Evolutionary conservation across 805 yeast genomes (phyloP), one percentile per base, ranked within the genome.

Genomic region (Saturnispora besseyi): DNA sequence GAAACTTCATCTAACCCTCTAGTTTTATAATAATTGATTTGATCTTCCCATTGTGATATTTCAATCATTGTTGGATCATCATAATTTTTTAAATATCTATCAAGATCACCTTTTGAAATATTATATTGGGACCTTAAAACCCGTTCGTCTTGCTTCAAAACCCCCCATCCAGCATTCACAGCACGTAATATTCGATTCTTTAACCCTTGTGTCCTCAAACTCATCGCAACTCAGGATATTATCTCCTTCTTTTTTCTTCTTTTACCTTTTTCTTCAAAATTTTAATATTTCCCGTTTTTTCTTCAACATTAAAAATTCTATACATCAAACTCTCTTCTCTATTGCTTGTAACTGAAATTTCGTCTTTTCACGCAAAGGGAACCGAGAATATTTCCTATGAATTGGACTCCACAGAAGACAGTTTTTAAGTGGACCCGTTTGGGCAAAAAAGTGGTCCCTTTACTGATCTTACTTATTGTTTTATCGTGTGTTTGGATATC

Each of bases 61-160:
- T 37, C 37, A 15, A n/a, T 28, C 6, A 28, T 18, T 21, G 50
- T 41, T 21, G 50, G 50, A 9, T 41, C 31, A 6, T 29, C 15
- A 28, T 47, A 47, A 24, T 47, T 29, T 24, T 36, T 47, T 15
- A 47, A 33, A 42, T 41, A 47, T 47, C 50, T 29, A n/a, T 41
- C 45, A 15, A 47, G 15, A 21, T 47, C 41, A 7, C 3, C 15
- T 10, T 18, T 28, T 18, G 43, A 24, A 10, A 46, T n/a, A 11
- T 46, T 46, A 33, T 46, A 46, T 26, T 46, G 49, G 8, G 49
- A 41, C 32, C 12, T 41, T 5, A 41, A 21, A 26, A 46, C 37
- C 10, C 30, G 4, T 18, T 40, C 31, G 11, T 40, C 44, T 8
- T 31, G 37, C 15, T 41, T 46, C 9, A 38, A 45, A 45, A 12